Conservation (phyloP, 441 rosid genomes). For the Brassica balearica region DNA sequence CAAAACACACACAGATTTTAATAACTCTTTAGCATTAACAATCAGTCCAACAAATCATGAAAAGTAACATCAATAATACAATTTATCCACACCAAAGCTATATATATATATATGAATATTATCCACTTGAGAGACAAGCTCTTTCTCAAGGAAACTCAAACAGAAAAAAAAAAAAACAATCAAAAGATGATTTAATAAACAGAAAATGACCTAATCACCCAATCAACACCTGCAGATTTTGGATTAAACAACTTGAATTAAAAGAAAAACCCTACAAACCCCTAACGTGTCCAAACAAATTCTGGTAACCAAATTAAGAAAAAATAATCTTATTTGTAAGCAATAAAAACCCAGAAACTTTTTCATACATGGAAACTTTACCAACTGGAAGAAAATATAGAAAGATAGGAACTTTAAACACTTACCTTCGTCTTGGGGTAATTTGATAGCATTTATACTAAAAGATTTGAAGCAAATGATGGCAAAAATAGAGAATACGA, state of each 20-base stretch:
- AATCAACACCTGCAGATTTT: slow-evolving; percentile 20
- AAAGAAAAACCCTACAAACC: slow-evolving; percentile 3
- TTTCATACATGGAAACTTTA: neutral
- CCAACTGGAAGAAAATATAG: neutral
- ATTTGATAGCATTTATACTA: slow-evolving; percentile 48
- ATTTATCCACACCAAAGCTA: too few relatives aligned
- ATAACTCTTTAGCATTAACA: neutral
- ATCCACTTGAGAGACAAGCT: neutral
- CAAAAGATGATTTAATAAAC: slow-evolving; percentile 2
- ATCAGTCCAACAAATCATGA: neutral
- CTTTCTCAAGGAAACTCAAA: slow-evolving; percentile 16
- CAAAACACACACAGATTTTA: slow-evolving; percentile 23
- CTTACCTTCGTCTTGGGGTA: slow-evolving; percentile 71
- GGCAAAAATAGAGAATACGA: slow-evolving; percentile 48
- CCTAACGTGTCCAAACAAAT: neutral
- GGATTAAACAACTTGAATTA: slow-evolving; percentile 1
- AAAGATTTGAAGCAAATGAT: slow-evolving; percentile 53
- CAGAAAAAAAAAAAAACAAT: neutral
- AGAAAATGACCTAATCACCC: slow-evolving; percentile 10
- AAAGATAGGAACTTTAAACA: slow-evolving; percentile 30
- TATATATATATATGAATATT: too few relatives aligned
- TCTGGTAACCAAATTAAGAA: neutral
- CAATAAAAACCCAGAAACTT: slow-evolving; percentile 18
- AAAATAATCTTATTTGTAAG: neutral
- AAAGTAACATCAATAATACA: too few relatives aligned